Percentiles rank a stretch among this genome's conserved stretches.
Conservation (phyloP, 2,329 filamentous ascomycete genomes). For the Chaetomiaceae sp. region DNA sequence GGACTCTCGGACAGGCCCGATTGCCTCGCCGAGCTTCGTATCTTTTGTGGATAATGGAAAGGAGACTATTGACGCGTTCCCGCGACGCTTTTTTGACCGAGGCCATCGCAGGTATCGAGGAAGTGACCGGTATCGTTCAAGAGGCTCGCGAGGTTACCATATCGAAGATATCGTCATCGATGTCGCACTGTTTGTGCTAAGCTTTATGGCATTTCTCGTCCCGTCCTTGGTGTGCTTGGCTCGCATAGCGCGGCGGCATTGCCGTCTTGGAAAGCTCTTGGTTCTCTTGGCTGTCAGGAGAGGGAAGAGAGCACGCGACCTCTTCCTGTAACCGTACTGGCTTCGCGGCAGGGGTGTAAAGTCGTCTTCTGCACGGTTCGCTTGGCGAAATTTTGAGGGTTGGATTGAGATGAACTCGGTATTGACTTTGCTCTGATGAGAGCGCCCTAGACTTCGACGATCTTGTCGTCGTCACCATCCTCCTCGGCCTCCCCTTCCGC, state of each 20-base stretch:
- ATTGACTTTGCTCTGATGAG: not conserved
- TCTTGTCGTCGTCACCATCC: slow-evolving; percentile 49
- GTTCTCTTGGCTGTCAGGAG: slow-evolving; percentile 1
- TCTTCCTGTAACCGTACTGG: not conserved
- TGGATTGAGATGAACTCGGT: not conserved
- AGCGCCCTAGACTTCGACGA: slow-evolving; percentile 47
- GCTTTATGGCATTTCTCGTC: slow-evolving; percentile 5
- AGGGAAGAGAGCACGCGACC: slow-evolving; percentile 12
- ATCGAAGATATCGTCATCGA: not conserved
- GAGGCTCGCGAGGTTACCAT: too few relatives aligned
- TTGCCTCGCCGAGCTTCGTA: not conserved
- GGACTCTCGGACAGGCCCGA: not conserved
- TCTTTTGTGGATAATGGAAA: not conserved
- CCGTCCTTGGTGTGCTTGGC: slow-evolving; percentile 12
- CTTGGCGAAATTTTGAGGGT: not conserved
- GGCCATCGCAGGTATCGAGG: not conserved
- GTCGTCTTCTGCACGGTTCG: not conserved
- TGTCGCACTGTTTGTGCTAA: slow-evolving; percentile 2
- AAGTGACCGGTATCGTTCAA: not conserved
- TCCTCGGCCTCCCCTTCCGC: slow-evolving; percentile 39
- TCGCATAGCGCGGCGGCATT: not conserved
- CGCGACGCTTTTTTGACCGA: not conserved
- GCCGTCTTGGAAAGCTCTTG: slow-evolving; percentile 1
- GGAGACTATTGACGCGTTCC: not conserved
- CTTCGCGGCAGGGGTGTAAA: not conserved